Percentiles rank a stretch among this genome's conserved stretches.
These are phyloP conservation scores for Schizochytrium sp. DNA, from an alignment of 108 stramenopile genomes.

Conservation along the genomic window DNA sequence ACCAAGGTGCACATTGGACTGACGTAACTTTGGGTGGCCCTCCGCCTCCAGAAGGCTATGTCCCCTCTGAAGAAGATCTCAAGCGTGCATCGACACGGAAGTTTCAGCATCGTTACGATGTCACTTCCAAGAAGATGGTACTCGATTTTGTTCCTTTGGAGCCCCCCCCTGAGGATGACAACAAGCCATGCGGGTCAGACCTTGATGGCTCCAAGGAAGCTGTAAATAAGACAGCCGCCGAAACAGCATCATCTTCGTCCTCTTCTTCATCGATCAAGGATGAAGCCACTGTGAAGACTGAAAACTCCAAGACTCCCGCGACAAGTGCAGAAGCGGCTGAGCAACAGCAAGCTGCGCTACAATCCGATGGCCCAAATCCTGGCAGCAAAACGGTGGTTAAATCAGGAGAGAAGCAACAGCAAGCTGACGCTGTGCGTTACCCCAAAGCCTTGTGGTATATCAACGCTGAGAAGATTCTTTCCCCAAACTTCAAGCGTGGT, in stretches of 20 bases:
- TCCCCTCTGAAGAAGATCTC: conserved; percentile 5
- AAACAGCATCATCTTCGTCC: neutral
- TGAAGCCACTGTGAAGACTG: neutral
- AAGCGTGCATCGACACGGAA: conserved; percentile 17
- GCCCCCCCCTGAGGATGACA: conserved; percentile 29
- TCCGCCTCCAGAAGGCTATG: conserved; percentile 33
- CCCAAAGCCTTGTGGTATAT: conserved; percentile 48
- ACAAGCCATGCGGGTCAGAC: neutral
- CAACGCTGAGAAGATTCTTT: conserved; percentile 28
- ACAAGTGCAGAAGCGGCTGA: neutral
- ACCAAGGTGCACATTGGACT: conserved; percentile 38
- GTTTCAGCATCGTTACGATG: conserved; percentile 58
- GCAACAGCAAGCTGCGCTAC: neutral
- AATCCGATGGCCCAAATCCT: neutral
- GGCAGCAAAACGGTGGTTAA: neutral
- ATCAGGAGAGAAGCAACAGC: neutral
- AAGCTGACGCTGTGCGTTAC: conserved; percentile 13
- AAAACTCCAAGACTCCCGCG: neutral
- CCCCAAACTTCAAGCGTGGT: conserved; percentile 11
- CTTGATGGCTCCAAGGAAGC: neutral
- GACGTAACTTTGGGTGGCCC: conserved; percentile 3
- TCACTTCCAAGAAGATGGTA: conserved; percentile 13
- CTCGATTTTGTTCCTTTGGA: conserved; percentile 15
- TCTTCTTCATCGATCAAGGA: neutral
- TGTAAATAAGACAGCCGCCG: neutral